A percentile compares a stretch with the other conserved stretches of the same genome.
phyloP scores from a whole-genome alignment of 2,329 filamentous ascomycete species.

The Pezicula carpinea region DNA sequence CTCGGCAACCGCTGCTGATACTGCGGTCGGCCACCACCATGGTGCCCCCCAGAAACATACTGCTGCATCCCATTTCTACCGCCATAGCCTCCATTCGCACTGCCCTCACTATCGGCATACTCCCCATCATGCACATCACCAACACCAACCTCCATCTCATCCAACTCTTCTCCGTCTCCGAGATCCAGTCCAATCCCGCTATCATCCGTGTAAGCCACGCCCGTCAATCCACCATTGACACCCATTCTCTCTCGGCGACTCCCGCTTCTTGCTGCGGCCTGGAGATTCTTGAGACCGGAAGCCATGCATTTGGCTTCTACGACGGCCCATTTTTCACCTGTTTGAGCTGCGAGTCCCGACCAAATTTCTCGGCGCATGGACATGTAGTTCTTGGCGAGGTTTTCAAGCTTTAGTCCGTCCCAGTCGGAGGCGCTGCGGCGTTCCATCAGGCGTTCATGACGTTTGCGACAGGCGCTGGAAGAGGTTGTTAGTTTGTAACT shows the following conservation, averaged over 20 bases:
- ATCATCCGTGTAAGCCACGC: slow-evolving; percentile 48
- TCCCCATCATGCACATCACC: slow-evolving; percentile 3
- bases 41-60: neutral
- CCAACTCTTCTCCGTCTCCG: slow-evolving; percentile 44
- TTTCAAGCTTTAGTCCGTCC: slow-evolving; percentile 71
- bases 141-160: slow-evolving; percentile 8
- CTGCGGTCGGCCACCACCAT: neutral
- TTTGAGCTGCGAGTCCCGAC: slow-evolving; percentile 64
- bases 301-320: slow-evolving; percentile 74
- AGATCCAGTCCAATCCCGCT: slow-evolving; percentile 63
- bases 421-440: slow-evolving; percentile 57
- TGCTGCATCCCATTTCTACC: neutral
- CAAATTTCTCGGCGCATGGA: slow-evolving; percentile 76
- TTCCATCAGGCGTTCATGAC: slow-evolving; percentile 80
- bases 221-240: slow-evolving; percentile 24
- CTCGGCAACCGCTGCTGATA: slow-evolving; percentile 38
- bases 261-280: slow-evolving; percentile 62
- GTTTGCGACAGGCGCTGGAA: slow-evolving; percentile 69
- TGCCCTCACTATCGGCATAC: slow-evolving; percentile 11
- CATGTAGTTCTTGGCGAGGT: slow-evolving; percentile 75
- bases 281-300: slow-evolving; percentile 76
- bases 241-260: slow-evolving; percentile 59
- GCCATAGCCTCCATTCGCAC: slow-evolving; percentile 6
- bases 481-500: slow-evolving; percentile 43
- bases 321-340: slow-evolving; percentile 80